Evolutionary conservation across 2,329 filamentous ascomycete species (phyloP).

Genomic region (Teratosphaeria epicoccoides): DNA sequence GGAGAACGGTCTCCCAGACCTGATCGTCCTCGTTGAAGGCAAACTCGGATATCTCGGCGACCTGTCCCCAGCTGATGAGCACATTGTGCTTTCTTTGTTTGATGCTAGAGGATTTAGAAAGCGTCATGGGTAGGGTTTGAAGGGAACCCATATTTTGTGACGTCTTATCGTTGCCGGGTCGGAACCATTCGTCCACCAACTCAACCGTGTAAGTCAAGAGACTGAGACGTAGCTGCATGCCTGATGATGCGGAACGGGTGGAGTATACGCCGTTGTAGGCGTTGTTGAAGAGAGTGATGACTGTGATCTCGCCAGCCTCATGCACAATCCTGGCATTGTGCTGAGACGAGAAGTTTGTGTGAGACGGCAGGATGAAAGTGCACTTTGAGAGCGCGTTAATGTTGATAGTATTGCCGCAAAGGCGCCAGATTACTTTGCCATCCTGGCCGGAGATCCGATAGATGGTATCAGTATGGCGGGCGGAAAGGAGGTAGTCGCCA

Average conservation of each 20-base stretch:
- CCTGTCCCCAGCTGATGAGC: too few species aligned
- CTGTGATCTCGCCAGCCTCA: constrained; percentile 4
- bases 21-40: too few species aligned
- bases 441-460: constrained; percentile 36
- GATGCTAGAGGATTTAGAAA: too few species aligned
- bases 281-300: constrained; percentile 15
- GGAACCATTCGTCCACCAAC: too few species aligned
- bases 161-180: too few species aligned
- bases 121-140: too few species aligned
- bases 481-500: constrained; percentile 44
- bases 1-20: too few species aligned
- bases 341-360: constrained; percentile 19
- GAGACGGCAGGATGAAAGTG: constrained; percentile 9
- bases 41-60: too few species aligned
- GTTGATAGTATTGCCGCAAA: constrained; percentile 17
- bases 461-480: constrained; percentile 38
- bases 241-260: constrained; percentile 9
- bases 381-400: not conserved
- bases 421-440: constrained; percentile 40
- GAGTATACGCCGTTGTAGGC: not conserved
- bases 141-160: too few species aligned
- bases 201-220: too few species aligned
- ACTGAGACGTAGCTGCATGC: constrained; percentile 3
- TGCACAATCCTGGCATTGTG: constrained; percentile 4
- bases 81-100: too few species aligned